Base-by-base conservation (phyloP, 1,139 yeast genomes). In the Taphrina flavorubra region DNA sequence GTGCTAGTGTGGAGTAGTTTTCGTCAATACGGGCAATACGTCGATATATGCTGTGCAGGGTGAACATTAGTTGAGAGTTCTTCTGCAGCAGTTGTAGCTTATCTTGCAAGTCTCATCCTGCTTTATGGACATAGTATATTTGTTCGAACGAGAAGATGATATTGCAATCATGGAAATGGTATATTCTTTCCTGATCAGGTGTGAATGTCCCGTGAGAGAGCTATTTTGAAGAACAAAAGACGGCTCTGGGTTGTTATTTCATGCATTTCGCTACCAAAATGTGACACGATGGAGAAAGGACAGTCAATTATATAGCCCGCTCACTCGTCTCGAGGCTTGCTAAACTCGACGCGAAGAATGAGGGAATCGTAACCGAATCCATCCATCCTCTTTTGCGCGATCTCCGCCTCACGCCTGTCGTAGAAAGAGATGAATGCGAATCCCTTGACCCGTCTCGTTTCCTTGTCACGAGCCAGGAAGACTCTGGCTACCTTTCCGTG, bases 401-500 rank as follows among this genome's bases (percentile, higher is more conserved):
- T 80, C 79, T 89, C 88, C 61, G 98, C 99, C 75, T 82, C 82
- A 69, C 80, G 79, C 76, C 86, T 88, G 71, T 87, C 82, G 64
- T 84, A 85, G 80, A 90, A 92, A 70, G 95, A 88, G 73, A 92
- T 96, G 79, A 91, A 94, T n/a, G 99, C 99, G 79, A 92, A 87
- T 75, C 99, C 99, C 82, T 94, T 89, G 69, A 97, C 90, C 79
- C 89, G 89, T 72, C 97, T 96, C 42, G 98, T 94, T 75, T 90
- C 97, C 81, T 92, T 89, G 82, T 92, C 91, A 81, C 91, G 88
- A 72, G 92, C 94, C 73, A 94, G 84, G 74, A 89, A 88, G 74
- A 90, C 90, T 81, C 97, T 88, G 75, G 85, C 87, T 74, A 92
- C 84, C 65, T 77, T 76, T 73, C 92, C 96, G 77, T 85, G 88